phyloP scores from a whole-genome alignment of 129 eudicot genomes.

The Heracleum sosnowskyi region DNA sequence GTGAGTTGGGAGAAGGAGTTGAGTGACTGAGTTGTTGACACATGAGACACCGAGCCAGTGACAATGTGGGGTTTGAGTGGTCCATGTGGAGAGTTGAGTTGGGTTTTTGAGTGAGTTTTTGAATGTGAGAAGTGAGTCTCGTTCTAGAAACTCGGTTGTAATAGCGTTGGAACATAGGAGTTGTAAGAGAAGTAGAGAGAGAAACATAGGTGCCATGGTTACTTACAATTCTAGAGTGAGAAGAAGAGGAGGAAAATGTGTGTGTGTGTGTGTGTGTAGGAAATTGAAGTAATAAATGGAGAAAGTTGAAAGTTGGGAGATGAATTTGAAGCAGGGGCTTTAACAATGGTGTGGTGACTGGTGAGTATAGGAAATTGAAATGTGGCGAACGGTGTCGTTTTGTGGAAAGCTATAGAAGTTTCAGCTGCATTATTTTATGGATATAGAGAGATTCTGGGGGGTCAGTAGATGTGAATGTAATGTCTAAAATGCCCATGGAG shows the following conservation, averaged over 20 bases:
- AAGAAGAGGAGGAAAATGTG: constrained; percentile 4
- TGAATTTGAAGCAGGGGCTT: neutral
- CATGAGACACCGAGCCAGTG: constrained; percentile 63
- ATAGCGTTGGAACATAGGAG: constrained; percentile 11
- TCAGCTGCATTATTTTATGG: too few relatives aligned
- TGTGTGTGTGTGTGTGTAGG: neutral
- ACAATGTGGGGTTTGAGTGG: constrained; percentile 40
- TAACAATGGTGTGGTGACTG: constrained; percentile 5
- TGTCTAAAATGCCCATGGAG: neutral
- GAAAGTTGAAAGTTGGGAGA: constrained; percentile 2
- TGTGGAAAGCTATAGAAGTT: neutral
- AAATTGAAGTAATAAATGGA: neutral
- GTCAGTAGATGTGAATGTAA: neutral
- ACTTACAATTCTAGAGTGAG: constrained; percentile 11
- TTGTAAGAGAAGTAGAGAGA: constrained; percentile 14
- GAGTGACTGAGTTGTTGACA: constrained; percentile 35
- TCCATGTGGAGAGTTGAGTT: constrained; percentile 40
- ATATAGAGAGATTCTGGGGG: neutral
- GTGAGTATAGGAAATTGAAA: neutral
- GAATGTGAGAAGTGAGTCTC: constrained; percentile 36
- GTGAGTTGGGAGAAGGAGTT: constrained; percentile 44
- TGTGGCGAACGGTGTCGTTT: neutral
- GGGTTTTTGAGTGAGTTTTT: constrained; percentile 48
- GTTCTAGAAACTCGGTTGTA: constrained; percentile 17
- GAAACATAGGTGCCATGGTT: constrained; percentile 23